phyloP scores from a whole-genome alignment of 495 filamentous ascomycete genomes.

The Arthonia radiata region DNA sequence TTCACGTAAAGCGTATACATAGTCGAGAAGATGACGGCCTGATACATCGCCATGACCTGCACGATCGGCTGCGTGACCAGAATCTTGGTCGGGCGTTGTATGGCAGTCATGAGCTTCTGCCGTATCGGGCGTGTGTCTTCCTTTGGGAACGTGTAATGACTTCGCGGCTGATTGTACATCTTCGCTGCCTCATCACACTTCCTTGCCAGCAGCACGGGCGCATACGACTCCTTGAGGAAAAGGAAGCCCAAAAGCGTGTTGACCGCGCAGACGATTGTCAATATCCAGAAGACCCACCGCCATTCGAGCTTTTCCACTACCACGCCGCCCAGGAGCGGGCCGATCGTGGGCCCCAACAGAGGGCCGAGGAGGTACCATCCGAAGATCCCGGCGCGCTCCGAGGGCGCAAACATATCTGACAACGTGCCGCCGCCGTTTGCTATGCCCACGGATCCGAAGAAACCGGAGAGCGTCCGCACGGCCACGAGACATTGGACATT shows the following conservation, averaged over 20 bases:
- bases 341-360: slow-evolving; percentile 8
- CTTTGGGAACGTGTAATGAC: too few species aligned
- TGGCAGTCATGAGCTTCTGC: too few species aligned
- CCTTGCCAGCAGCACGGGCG: slow-evolving; percentile 13
- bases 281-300: slow-evolving; percentile 12
- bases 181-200: too few species aligned
- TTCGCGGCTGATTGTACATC: too few species aligned
- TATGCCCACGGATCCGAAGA: slow-evolving; percentile 27
- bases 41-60: slow-evolving; percentile 8
- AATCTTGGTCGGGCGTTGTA: slow-evolving; percentile 3
- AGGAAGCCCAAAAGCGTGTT: slow-evolving; percentile 10
- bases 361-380: slow-evolving; percentile 11
- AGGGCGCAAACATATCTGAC: slow-evolving; percentile 24
- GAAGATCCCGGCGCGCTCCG: slow-evolving; percentile 8
- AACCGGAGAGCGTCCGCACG: slow-evolving; percentile 36
- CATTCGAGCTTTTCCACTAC: slow-evolving; percentile 9
- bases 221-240: slow-evolving; percentile 18
- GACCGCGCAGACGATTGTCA: slow-evolving; percentile 9
- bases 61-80: slow-evolving; percentile 11
- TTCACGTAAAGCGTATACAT: slow-evolving; percentile 11
- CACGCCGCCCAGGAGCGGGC: slow-evolving; percentile 9
- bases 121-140: too few species aligned
- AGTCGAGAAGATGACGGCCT: slow-evolving; percentile 10
- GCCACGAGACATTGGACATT: slow-evolving; percentile 29
- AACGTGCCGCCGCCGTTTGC: slow-evolving; percentile 29